These are phyloP conservation scores for Podila horticola DNA, from an alignment of 192 early-diverging fungal species.

Conservation along the genomic window DNA sequence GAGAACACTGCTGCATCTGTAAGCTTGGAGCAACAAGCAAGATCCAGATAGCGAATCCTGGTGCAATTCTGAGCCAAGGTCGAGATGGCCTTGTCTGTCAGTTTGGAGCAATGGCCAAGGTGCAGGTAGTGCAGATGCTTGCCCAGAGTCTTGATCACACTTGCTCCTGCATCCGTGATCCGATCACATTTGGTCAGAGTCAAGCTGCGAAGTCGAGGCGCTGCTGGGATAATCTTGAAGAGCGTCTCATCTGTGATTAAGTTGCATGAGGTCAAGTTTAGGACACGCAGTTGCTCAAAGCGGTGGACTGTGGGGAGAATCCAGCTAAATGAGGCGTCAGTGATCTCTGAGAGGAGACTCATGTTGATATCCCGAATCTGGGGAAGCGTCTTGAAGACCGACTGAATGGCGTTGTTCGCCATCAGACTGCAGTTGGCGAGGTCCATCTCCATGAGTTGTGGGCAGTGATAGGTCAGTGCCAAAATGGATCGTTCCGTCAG, in stretches of 20 bases:
- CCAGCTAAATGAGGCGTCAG: conserved; percentile 52
- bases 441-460: conserved; percentile 65
- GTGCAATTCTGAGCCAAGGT: conserved; percentile 59
- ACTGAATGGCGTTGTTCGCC: conserved; percentile 54
- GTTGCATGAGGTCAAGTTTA: conserved; percentile 59
- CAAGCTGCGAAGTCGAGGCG: conserved; percentile 64
- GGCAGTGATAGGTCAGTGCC: conserved; percentile 60
- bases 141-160: conserved; percentile 58
- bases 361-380: conserved; percentile 66
- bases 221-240: conserved; percentile 54
- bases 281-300: conserved; percentile 63
- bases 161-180: conserved; percentile 62
- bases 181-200: conserved; percentile 64
- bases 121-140: conserved; percentile 69
- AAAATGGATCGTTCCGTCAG: conserved; percentile 59
- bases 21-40: conserved; percentile 64
- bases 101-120: conserved; percentile 62
- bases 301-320: conserved; percentile 16
- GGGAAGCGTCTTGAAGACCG: conserved; percentile 53
- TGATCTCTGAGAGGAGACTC: conserved; percentile 35
- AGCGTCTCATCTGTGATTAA: conserved; percentile 61
- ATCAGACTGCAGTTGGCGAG: conserved; percentile 60
- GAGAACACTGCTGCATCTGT: conserved; percentile 63
- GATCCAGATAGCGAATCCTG: conserved; percentile 65
- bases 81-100: conserved; percentile 63